Evolutionary conservation across 2,329 filamentous ascomycete species (phyloP).

Genomic region (Apiospora aurea): DNA sequence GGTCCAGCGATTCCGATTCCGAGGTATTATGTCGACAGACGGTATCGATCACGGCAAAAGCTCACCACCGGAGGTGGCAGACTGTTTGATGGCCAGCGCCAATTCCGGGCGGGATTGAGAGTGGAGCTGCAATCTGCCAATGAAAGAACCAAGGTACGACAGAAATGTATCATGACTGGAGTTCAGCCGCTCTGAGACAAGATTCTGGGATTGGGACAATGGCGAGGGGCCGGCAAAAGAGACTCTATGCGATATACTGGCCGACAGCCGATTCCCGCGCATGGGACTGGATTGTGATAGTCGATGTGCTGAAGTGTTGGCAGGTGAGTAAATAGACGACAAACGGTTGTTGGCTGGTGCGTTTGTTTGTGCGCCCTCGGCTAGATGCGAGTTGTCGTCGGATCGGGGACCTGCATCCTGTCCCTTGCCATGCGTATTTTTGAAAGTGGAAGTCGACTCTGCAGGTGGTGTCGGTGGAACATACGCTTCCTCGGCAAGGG

Average conservation of each 20-base stretch:
- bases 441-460: conserved; percentile 51
- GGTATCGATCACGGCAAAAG: conserved; percentile 81
- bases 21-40: conserved; percentile 80
- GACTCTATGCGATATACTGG: conserved; percentile 73
- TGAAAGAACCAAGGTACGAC: conserved; percentile 90
- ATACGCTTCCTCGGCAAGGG: conserved; percentile 63
- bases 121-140: conserved; percentile 87
- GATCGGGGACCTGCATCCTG: conserved; percentile 50
- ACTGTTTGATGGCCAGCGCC: conserved; percentile 81
- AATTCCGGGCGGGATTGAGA: conserved; percentile 90
- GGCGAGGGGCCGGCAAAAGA: conserved; percentile 76
- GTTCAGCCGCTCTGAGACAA: conserved; percentile 84
- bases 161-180: conserved; percentile 86
- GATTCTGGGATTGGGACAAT: conserved; percentile 68
- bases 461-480: conserved; percentile 70
- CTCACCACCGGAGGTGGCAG: conserved; percentile 80
- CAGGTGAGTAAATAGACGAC: conserved; percentile 52
- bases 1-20: conserved; percentile 69
- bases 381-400: conserved; percentile 43
- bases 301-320: conserved; percentile 39
- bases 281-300: conserved; percentile 48
- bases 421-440: conserved; percentile 38
- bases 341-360: conserved; percentile 53
- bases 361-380: conserved; percentile 46
- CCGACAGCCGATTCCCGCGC: conserved; percentile 56